These are phyloP conservation scores for Houttuynia cordata DNA, from an alignment of 164 flowering plant species.

Conservation along the genomic window DNA sequence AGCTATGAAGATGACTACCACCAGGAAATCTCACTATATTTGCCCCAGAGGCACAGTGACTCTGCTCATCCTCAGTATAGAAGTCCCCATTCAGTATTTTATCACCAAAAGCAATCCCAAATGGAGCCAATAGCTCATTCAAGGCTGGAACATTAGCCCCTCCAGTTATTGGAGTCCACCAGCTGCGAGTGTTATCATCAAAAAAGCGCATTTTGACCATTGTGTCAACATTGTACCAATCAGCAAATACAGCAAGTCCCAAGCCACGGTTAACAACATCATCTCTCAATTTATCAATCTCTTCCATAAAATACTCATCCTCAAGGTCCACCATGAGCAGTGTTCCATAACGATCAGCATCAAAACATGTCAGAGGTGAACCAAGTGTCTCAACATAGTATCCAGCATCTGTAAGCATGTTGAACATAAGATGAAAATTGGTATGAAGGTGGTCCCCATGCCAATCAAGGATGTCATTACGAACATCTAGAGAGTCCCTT, in stretches of 20 bases:
- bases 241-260: constrained; percentile 85
- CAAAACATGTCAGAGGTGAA: constrained; percentile 98
- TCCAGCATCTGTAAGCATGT: constrained; percentile 89
- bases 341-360: constrained; percentile 95
- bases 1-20: constrained; percentile 82
- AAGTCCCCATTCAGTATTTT: constrained; percentile 94
- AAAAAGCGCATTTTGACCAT: constrained; percentile 99
- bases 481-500: constrained; percentile 96
- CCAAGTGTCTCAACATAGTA: constrained; percentile 91
- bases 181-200: constrained; percentile 95
- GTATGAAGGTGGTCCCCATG: constrained; percentile 99
- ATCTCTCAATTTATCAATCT: constrained; percentile 70
- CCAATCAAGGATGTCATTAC: constrained; percentile 98
- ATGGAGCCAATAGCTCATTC: constrained; percentile 89
- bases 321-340: constrained; percentile 94
- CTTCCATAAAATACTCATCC: constrained; percentile 86
- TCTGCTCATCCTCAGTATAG: constrained; percentile 75
- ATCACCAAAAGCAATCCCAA: constrained; percentile 97
- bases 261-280: constrained; percentile 73
- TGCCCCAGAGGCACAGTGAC: constrained; percentile 96
- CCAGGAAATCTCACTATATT: constrained; percentile 78
- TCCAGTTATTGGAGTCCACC: constrained; percentile 99
- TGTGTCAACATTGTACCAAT: constrained; percentile 97
- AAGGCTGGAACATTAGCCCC: constrained; percentile 96
- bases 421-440: constrained; percentile 86